phyloP scores from a whole-genome alignment of 1,284 basidiomycete genomes.

The Pisolithus thermaeus region DNA sequence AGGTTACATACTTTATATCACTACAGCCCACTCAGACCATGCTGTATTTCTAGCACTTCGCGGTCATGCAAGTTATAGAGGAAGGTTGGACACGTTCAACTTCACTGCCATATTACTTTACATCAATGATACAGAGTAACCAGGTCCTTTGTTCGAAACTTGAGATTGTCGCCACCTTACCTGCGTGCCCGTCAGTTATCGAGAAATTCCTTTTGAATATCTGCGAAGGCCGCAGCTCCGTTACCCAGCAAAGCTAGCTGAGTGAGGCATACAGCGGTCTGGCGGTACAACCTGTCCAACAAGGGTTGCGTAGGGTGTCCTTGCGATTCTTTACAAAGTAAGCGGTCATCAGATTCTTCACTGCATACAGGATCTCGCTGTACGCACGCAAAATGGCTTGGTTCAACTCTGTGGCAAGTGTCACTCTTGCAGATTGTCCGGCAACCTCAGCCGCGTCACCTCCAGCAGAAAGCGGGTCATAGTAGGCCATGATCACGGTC shows the following conservation, averaged over 20 bases:
- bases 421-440: slow-evolving; percentile 56
- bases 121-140: not conserved
- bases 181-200: slow-evolving; percentile 24
- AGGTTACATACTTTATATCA: not conserved
- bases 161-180: not conserved
- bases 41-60: slow-evolving; percentile 27
- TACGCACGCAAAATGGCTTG: slow-evolving; percentile 72
- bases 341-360: not conserved
- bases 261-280: slow-evolving; percentile 56
- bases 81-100: not conserved
- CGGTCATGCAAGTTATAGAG: slow-evolving; percentile 10
- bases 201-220: slow-evolving; percentile 67
- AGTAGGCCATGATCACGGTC: slow-evolving; percentile 73
- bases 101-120: slow-evolving; percentile 13
- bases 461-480: slow-evolving; percentile 61
- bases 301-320: slow-evolving; percentile 64
- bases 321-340: slow-evolving; percentile 57
- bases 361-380: not conserved
- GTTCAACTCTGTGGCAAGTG: slow-evolving; percentile 72
- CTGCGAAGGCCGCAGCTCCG: slow-evolving; percentile 74
- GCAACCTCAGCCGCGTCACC: slow-evolving; percentile 61
- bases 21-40: slow-evolving; percentile 2
- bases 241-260: slow-evolving; percentile 65
- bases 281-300: slow-evolving; percentile 71
- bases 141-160: not conserved